Conservation (phyloP, 2,329 filamentous ascomycete genomes). For the Lasiodiplodia theobromae region DNA sequence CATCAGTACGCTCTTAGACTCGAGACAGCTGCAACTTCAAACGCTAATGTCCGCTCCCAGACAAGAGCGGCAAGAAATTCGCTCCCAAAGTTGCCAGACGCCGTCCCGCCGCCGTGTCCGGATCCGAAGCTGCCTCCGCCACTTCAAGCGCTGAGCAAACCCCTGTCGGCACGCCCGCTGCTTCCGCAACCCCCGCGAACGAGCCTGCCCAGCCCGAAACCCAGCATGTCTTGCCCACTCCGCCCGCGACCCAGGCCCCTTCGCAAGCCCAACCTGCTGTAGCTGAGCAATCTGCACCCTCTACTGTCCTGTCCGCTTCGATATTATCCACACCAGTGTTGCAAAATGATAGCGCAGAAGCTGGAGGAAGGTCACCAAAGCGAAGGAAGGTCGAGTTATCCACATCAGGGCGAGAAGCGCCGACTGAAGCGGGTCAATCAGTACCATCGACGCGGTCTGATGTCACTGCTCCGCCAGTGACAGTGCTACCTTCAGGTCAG, state of each 20-base stretch:
- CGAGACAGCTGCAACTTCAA: slow-evolving; percentile 30
- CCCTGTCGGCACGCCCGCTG: slow-evolving; percentile 32
- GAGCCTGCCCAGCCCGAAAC: slow-evolving; percentile 31
- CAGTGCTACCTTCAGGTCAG: neutral
- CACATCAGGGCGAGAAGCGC: neutral
- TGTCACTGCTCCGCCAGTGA: neutral
- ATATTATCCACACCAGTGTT: neutral
- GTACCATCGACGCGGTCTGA: neutral
- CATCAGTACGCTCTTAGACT: slow-evolving; percentile 51
- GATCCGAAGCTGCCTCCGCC: slow-evolving; percentile 35
- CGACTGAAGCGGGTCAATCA: neutral
- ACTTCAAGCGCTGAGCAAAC: slow-evolving; percentile 33
- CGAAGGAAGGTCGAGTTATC: slow-evolving; percentile 18
- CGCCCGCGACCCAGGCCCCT: slow-evolving; percentile 20
- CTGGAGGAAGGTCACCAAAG: slow-evolving; percentile 25
- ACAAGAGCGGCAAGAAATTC: slow-evolving; percentile 56
- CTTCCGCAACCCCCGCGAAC: slow-evolving; percentile 26
- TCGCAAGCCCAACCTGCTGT: slow-evolving; percentile 1
- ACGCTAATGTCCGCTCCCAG: slow-evolving; percentile 34
- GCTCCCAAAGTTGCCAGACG: slow-evolving; percentile 57
- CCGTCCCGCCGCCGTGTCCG: slow-evolving; percentile 43
- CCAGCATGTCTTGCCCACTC: slow-evolving; percentile 26
- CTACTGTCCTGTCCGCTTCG: neutral
- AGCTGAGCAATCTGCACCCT: neutral
- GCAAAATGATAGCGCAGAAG: neutral